These are phyloP conservation scores for Psophocarpus tetragonolobus DNA, from an alignment of 306 rosid genomes.

Conservation along the genomic window DNA sequence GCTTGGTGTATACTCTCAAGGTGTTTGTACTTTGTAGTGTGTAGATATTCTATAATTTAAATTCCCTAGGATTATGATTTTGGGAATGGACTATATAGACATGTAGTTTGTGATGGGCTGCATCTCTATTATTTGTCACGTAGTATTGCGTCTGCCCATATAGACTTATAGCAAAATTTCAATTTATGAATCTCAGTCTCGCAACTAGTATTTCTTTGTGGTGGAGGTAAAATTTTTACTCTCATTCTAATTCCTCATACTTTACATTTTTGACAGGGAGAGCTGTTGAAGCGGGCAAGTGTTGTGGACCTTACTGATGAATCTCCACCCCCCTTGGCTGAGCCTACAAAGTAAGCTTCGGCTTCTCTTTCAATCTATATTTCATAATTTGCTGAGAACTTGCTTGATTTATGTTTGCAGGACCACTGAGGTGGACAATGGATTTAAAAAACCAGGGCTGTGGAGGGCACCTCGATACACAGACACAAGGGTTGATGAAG, in stretches of 20 bases:
- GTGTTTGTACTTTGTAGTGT: slow-evolving; percentile 14
- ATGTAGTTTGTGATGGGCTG: not conserved
- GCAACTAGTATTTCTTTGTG: not conserved
- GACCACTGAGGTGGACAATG: slow-evolving; percentile 43
- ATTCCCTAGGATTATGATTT: not conserved
- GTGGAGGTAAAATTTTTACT: not conserved
- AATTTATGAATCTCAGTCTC: slow-evolving; percentile 5
- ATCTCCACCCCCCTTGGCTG: slow-evolving; percentile 6
- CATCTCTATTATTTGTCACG: not conserved
- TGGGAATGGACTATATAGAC: not conserved
- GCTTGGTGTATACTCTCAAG: not conserved
- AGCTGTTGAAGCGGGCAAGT: slow-evolving; percentile 44
- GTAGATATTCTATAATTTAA: not conserved
- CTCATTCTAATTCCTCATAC: no score
- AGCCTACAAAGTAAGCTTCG: slow-evolving; percentile 36
- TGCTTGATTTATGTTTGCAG: slow-evolving; percentile 39
- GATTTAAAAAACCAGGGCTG: slow-evolving; percentile 46
- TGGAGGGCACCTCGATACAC: slow-evolving; percentile 57
- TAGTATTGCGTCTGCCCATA: not conserved
- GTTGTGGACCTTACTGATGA: slow-evolving; percentile 33
- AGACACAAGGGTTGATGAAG: slow-evolving; percentile 72
- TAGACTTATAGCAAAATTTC: not conserved
- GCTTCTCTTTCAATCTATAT: slow-evolving; percentile 11
- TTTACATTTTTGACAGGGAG: slow-evolving; percentile 39
- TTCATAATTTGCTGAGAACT: slow-evolving; percentile 10